Evolutionary conservation across 208 protist genomes (phyloP).

Genomic region (Wallacemonas sp.): DNA sequence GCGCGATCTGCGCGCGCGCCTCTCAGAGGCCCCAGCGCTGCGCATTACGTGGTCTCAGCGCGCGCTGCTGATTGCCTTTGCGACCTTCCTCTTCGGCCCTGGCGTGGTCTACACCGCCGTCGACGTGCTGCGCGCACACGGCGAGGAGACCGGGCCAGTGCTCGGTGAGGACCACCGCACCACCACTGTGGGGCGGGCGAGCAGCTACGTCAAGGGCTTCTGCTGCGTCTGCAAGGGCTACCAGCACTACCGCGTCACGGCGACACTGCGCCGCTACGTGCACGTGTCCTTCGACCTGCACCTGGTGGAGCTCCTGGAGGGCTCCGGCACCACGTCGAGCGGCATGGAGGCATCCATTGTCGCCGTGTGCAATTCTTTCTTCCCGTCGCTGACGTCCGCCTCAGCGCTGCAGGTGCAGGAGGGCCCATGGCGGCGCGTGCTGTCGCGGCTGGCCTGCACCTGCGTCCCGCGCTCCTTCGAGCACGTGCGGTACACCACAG

Average conservation of each 20-base stretch:
- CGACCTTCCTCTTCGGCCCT: constrained; percentile 1
- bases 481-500: constrained; percentile 34
- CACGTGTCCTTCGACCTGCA: constrained; percentile 46
- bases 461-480: constrained; percentile 65
- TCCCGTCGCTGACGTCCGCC: background rate
- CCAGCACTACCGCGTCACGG: constrained; percentile 49
- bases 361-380: background rate
- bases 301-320: constrained; percentile 34
- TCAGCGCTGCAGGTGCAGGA: constrained; percentile 9
- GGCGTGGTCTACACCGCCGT: constrained; percentile 10
- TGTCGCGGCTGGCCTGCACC: constrained; percentile 53
- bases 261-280: constrained; percentile 63
- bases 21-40: constrained; percentile 5
- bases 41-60: constrained; percentile 11
- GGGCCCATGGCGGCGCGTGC: constrained; percentile 43
- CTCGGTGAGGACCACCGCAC: constrained; percentile 3
- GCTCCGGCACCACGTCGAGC: background rate
- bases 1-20: constrained; percentile 1
- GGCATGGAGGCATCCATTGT: constrained; percentile 13
- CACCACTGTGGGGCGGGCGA: background rate
- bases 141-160: background rate
- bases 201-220: constrained; percentile 62
- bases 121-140: constrained; percentile 10
- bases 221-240: constrained; percentile 55
- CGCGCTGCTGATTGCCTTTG: constrained; percentile 10